These are phyloP conservation scores for Spizellomyces punctatus DNA, from an alignment of 192 early-diverging fungal genomes.

Conservation along the genomic window DNA sequence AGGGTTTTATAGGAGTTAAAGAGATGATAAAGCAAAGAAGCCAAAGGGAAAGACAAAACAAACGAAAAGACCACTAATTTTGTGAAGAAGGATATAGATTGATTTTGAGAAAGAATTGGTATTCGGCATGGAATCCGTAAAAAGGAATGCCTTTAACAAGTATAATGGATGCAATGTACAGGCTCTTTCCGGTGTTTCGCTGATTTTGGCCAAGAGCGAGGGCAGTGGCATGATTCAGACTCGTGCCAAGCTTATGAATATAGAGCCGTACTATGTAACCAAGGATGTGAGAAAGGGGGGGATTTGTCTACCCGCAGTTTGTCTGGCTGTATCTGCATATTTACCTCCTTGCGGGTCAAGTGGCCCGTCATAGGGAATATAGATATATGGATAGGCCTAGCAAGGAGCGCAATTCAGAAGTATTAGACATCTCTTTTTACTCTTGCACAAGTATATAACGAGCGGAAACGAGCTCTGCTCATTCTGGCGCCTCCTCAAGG, in stretches of 20 bases:
- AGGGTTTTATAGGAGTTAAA: conserved; percentile 18
- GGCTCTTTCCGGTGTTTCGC: conserved; percentile 14
- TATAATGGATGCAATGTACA: conserved; percentile 68
- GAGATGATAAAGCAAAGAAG: conserved; percentile 6
- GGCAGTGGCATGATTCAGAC: conserved; percentile 72
- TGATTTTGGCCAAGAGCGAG: conserved; percentile 33
- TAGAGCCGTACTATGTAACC: conserved; percentile 37
- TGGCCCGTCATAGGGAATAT: conserved; percentile 67
- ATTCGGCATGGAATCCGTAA: conserved; percentile 80
- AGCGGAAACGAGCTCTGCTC: not conserved
- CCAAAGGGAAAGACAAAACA: not conserved
- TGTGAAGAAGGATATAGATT: conserved; percentile 44
- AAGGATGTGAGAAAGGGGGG: not conserved
- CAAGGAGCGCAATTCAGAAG: not conserved
- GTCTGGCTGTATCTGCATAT: not conserved
- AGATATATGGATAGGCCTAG: conserved; percentile 80
- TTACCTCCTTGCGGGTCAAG: conserved; percentile 26
- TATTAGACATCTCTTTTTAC: conserved; percentile 4
- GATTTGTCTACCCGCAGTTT: not conserved
- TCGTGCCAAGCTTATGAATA: conserved; percentile 57
- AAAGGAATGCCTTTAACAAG: conserved; percentile 81
- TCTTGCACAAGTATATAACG: not conserved
- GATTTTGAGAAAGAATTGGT: conserved; percentile 78
- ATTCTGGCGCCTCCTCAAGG: not conserved
- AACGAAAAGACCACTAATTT: not conserved